These are phyloP conservation scores for Yarrowia bubula DNA, from an alignment of 805 yeast genomes.

Conservation along the genomic window DNA sequence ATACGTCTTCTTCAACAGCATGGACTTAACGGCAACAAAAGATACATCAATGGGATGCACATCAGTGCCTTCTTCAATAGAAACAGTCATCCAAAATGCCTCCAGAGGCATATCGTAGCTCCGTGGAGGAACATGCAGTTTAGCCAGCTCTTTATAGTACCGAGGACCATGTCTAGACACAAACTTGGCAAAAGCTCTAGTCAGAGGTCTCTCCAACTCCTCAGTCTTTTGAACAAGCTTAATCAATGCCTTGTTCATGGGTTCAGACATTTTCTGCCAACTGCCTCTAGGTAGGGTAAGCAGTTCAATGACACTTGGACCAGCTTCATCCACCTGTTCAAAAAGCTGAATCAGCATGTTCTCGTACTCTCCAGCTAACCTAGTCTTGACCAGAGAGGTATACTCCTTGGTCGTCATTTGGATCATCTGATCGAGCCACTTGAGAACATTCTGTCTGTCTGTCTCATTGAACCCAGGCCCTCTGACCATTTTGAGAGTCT, in stretches of 20 bases:
- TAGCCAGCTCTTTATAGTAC: conserved; percentile 4
- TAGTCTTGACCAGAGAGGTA: neutral
- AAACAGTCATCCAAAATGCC: conserved; percentile 2
- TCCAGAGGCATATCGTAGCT: conserved; percentile 6
- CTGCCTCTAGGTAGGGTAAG: neutral
- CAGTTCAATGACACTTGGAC: neutral
- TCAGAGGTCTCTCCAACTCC: neutral
- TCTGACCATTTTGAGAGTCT: conserved; percentile 3
- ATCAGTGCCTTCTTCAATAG: neutral
- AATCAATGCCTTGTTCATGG: neutral
- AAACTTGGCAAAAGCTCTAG: neutral
- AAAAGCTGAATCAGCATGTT: conserved; percentile 4
- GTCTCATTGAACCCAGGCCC: neutral
- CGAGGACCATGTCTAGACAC: neutral
- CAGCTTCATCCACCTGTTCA: conserved; percentile 2
- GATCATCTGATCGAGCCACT: conserved; percentile 6
- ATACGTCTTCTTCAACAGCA: neutral
- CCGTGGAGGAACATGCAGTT: neutral
- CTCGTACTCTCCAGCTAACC: neutral
- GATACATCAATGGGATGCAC: conserved; percentile 4
- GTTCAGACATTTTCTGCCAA: conserved; percentile 1
- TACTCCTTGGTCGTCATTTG: neutral
- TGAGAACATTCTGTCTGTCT: neutral
- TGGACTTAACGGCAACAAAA: conserved; percentile 7
- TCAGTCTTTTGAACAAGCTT: neutral